Conservation (phyloP, 345 rosid species). For the Euphorbia pulcherrima region DNA sequence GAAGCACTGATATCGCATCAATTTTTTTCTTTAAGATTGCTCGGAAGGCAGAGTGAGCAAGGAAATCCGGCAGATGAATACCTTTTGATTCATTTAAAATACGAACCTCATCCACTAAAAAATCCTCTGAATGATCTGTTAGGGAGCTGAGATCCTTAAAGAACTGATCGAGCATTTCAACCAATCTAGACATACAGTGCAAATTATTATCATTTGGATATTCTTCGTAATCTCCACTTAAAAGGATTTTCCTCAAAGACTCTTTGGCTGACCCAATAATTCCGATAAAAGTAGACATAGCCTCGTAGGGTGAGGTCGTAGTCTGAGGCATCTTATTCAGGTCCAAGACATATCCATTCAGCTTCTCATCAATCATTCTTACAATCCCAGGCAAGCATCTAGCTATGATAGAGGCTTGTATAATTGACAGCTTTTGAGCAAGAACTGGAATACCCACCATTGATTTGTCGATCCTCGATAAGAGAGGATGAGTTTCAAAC, state of each 20-base stretch:
- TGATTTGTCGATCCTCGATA: slow-evolving; percentile 30
- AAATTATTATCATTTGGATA: slow-evolving; percentile 27
- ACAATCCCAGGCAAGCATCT: slow-evolving; percentile 34
- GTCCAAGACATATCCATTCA: slow-evolving; percentile 5
- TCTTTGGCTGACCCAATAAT: slow-evolving; percentile 43
- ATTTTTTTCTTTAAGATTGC: slow-evolving; percentile 22
- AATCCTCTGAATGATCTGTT: slow-evolving; percentile 10
- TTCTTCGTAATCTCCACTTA: slow-evolving; percentile 47
- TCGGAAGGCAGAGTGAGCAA: slow-evolving; percentile 28
- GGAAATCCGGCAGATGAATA: slow-evolving; percentile 35
- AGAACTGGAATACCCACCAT: slow-evolving; percentile 41
- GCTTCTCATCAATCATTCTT: slow-evolving; percentile 29
- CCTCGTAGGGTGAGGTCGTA: slow-evolving; percentile 27
- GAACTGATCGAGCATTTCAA: slow-evolving; percentile 26
- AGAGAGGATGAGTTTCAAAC: slow-evolving; percentile 23
- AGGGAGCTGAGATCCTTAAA: slow-evolving; percentile 4
- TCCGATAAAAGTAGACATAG: slow-evolving; percentile 36
- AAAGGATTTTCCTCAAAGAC: slow-evolving; percentile 32
- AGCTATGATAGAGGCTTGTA: slow-evolving; percentile 32
- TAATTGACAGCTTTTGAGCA: slow-evolving; percentile 33
- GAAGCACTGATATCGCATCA: slow-evolving; percentile 13
- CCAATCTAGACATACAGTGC: slow-evolving; percentile 30
- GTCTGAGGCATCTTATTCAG: slow-evolving; percentile 30
- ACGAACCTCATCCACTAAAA: slow-evolving; percentile 26
- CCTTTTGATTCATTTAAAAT: slow-evolving; percentile 32